A percentile compares a stretch with the other conserved stretches of the same genome.
phyloP scores from a whole-genome alignment of 768 basidiomycete species.

The Hericium erinaceus region DNA sequence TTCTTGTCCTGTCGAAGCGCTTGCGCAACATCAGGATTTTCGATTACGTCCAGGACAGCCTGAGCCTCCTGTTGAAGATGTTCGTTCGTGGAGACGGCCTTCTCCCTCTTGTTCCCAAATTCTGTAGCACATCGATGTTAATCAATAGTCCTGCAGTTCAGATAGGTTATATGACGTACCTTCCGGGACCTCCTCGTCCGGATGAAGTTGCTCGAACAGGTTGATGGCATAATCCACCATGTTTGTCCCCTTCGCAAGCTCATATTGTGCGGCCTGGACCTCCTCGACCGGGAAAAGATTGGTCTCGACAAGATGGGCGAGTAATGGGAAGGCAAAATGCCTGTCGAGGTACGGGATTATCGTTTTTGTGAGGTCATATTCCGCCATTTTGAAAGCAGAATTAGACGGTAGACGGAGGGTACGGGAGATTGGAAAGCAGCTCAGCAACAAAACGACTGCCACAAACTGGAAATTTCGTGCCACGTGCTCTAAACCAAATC shows the following conservation, averaged over 20 bases:
- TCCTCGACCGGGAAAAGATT: conserved; percentile 72
- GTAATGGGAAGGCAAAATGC: conserved; percentile 88
- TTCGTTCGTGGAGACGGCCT: conserved; percentile 77
- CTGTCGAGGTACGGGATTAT: conserved; percentile 90
- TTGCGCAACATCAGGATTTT: conserved; percentile 93
- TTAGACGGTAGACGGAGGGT: neutral
- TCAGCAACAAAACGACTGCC: no score
- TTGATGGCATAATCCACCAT: conserved; percentile 92
- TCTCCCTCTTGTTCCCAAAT: conserved; percentile 74
- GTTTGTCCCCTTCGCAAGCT: conserved; percentile 93
- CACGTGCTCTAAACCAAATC: neutral
- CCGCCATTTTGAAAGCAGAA: conserved; percentile 50
- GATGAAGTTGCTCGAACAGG: conserved; percentile 71
- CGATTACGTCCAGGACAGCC: conserved; percentile 90
- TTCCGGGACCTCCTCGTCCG: conserved; percentile 56
- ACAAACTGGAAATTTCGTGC: neutral
- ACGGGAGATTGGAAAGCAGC: neutral
- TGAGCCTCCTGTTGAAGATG: conserved; percentile 84
- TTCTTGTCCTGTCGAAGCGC: conserved; percentile 93
- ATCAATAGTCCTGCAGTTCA: neutral
- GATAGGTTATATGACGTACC: conserved; percentile 34
- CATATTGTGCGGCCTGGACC: conserved; percentile 88
- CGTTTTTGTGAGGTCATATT: conserved; percentile 85
- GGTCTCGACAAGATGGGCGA: conserved; percentile 75
- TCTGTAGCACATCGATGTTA: conserved; percentile 36